These are phyloP conservation scores for Aegilops speltoides DNA, from an alignment of 176 grass and related monocot genomes.

Conservation along the genomic window DNA sequence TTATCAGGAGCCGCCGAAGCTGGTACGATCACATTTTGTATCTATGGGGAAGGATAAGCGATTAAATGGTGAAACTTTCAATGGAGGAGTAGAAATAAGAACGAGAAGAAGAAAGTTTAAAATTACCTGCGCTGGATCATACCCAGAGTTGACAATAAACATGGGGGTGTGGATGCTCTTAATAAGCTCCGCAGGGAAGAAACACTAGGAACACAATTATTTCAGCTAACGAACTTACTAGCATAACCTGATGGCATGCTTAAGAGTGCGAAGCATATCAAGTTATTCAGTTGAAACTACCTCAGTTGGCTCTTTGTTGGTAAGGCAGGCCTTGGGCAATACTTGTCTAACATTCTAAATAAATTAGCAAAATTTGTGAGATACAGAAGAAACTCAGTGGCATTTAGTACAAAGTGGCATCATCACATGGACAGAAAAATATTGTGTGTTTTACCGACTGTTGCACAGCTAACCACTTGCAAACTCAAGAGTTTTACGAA, in stretches of 20 bases:
- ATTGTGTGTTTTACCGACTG: neutral
- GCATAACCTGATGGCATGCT: neutral
- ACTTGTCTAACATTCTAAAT: constrained; percentile 49
- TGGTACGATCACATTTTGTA: constrained; percentile 37
- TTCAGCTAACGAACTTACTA: neutral
- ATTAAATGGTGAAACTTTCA: neutral
- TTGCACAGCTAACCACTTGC: neutral
- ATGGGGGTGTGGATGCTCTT: constrained; percentile 50
- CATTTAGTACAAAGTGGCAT: neutral
- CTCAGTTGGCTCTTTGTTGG: constrained; percentile 34
- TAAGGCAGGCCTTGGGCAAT: constrained; percentile 45
- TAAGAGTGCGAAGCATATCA: neutral
- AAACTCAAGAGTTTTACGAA: neutral
- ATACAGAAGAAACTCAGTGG: neutral
- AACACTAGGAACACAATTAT: constrained; percentile 37
- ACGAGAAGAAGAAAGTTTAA: neutral
- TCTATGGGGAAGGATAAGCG: neutral
- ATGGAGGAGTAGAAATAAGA: neutral
- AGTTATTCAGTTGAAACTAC: neutral
- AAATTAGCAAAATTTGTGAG: neutral
- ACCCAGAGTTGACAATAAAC: constrained; percentile 60
- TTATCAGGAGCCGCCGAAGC: constrained; percentile 24
- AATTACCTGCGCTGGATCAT: constrained; percentile 66
- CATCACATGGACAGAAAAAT: neutral
- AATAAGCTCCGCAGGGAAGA: constrained; percentile 57